phyloP scores from a whole-genome alignment of 352 stramenopile species.

The Phytophthora quininea region DNA sequence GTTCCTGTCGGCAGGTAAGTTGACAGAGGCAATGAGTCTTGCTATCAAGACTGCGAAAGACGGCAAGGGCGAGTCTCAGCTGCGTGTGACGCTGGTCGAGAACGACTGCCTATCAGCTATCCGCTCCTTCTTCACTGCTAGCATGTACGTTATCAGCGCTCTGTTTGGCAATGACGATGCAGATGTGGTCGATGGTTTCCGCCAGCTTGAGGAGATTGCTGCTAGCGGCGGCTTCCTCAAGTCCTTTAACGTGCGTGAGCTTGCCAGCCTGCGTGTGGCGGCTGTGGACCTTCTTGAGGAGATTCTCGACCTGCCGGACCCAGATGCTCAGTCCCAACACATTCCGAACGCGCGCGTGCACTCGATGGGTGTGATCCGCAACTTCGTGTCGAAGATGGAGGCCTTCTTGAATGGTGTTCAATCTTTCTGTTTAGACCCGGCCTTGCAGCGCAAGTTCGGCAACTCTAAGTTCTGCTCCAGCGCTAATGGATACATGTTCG shows the following conservation, averaged over 20 bases:
- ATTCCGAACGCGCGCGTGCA: conserved; percentile 72
- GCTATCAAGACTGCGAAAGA: conserved; percentile 77
- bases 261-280: conserved; percentile 63
- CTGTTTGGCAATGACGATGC: conserved; percentile 82
- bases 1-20: conserved; percentile 84
- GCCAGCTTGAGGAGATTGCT: conserved; percentile 75
- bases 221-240: conserved; percentile 74
- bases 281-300: conserved; percentile 81
- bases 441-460: conserved; percentile 69
- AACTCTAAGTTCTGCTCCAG: conserved; percentile 84
- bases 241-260: conserved; percentile 74
- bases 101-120: conserved; percentile 84
- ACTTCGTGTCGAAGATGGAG: conserved; percentile 91
- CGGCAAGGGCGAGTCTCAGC: conserved; percentile 79
- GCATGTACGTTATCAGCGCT: conserved; percentile 73
- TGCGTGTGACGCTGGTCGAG: conserved; percentile 78
- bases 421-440: conserved; percentile 70
- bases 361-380: conserved; percentile 84
- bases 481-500: conserved; percentile 70
- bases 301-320: conserved; percentile 83
- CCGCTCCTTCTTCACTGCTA: conserved; percentile 84
- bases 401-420: conserved; percentile 69
- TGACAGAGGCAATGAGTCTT: conserved; percentile 76
- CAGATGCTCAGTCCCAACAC: conserved; percentile 73
- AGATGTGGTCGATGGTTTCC: conserved; percentile 81